A percentile compares a stretch with the other conserved stretches of the same genome.
These are phyloP conservation scores for Tetragonia tetragonoides DNA, from an alignment of 148 eudicot genomes.

Conservation along the genomic window DNA sequence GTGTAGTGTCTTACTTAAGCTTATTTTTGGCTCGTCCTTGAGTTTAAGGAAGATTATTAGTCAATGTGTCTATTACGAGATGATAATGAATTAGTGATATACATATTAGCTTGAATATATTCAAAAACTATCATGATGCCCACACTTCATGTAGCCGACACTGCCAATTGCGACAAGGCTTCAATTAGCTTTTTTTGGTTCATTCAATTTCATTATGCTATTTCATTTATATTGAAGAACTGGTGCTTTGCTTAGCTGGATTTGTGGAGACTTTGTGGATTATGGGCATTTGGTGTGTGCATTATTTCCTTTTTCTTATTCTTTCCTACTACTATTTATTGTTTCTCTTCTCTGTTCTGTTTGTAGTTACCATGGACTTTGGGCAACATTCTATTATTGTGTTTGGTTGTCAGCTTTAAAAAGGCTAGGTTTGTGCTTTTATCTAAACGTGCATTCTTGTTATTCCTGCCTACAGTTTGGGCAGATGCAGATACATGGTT, in stretches of 20 bases:
- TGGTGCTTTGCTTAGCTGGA: background rate
- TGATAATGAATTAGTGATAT: too few relatives aligned
- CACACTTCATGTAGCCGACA: background rate
- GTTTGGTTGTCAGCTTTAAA: background rate
- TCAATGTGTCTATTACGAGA: too few relatives aligned
- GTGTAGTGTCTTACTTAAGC: background rate
- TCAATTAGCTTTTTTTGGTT: background rate
- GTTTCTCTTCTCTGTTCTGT: background rate
- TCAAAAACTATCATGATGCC: background rate
- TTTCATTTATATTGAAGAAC: background rate
- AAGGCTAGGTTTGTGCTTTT: background rate
- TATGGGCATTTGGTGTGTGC: background rate
- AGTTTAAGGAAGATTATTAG: background rate
- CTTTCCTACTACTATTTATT: background rate
- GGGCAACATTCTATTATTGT: background rate
- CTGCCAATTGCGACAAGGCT: background rate
- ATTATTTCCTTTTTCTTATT: background rate
- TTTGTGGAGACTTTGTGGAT: background rate
- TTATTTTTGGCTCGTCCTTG: background rate
- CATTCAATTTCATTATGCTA: background rate
- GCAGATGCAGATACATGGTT: conserved; percentile 99
- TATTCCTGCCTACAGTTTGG: conserved; percentile 59
- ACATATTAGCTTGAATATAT: background rate
- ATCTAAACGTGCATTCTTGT: conserved; percentile 1
- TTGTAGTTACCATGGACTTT: background rate